Evolutionary conservation across 1,139 yeast species (phyloP), one percentile per base, ranked within the genome.

Genomic region (Saccharomyces hybrid): DNA sequence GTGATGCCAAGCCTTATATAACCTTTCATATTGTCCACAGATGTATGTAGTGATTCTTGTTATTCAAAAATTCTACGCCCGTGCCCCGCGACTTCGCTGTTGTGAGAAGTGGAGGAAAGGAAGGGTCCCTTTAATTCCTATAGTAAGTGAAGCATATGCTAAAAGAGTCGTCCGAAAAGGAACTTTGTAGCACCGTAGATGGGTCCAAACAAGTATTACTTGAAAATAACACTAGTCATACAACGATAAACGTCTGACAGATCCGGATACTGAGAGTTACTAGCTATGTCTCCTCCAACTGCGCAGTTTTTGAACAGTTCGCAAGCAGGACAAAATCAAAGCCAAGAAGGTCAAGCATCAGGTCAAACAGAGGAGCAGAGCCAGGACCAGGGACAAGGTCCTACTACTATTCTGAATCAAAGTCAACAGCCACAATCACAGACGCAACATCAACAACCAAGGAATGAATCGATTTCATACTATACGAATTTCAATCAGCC

Each of bases 401-500:
- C 47, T 11, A 38, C 34, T 19, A 23, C 26, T 16, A 11, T 19
- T 38, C 13, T 9, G 44, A 38, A 38, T 3, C 44, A 38, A 32
- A 54, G 59, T 48, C 58, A 63, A 23, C 54, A 27, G 31, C 41
- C 48, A 49, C 52, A 44, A 31, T 23, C 41, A 48, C 50, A 51
- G 23, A 38, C 46, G 44, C 46, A 49, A 31, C 52, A 25, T 16
- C 41, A 34, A 26, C 55, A 50, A 56, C 51, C 59, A 25, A 48
- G 55, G 13, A 50, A 47, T 29, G 67, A 64, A 34, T 61, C 68
- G n/a, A 56, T 65, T 41, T 64, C 69, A 38, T 60, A 63, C 58
- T 65, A 61, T 50, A 62, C 66, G 27, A 65, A 62, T 48, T 64
- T 63, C 53, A 58, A 55, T 49, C 67, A 64, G 52, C 67, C 63